Base-by-base conservation (phyloP, 148 eudicot genomes). In the Hydrangea macrophylla region DNA sequence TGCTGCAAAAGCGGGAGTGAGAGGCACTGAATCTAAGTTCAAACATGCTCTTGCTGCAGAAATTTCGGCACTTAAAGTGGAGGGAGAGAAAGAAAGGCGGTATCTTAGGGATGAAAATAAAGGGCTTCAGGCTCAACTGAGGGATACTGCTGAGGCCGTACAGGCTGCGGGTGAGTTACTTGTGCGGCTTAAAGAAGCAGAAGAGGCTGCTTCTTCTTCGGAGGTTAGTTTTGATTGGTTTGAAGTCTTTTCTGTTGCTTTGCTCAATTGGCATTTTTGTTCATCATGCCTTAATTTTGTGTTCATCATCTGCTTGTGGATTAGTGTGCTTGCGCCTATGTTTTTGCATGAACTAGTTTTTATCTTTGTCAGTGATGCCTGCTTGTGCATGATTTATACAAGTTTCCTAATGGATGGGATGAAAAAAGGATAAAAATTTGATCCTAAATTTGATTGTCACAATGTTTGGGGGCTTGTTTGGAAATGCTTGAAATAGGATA, bases 131-230 rank as follows among this genome's bases (percentile, higher is more conserved):
- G 83, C 93, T 20, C 99, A 95, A 68, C 85, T 95, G 55, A 84
- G 90, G 76, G 99, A 95, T 77, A 95, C 93, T 61, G 93, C 91
- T 45, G 99, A 91, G 72, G 97, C 99, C 74, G 93, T 95, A 64
- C 96, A 89, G 79, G 97, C 99, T 25, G 99, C 99, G 17, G 92
- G 99, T 65, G 99, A 95, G 73, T 76, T 95, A 70, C 90, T 91
- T n/a, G 93, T 95, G 68, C 88, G 97, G 42, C 90, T 95, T 33
- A 91, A 87, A 81, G 96, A 95, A 78, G 96, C 93, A 70, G 99
- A 95, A 80, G 99, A 87, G 82, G 87, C 93, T 53, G 73, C 86
- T 65, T 86, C 86, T 64, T 75, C 88, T 75, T 84, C 97, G 50
- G 80, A 91, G 99, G 97, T 95, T 64, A 75, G 85, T 71, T 65